These are phyloP conservation scores for Calocybe gangraenosa DNA, from an alignment of 768 basidiomycete genomes.

Conservation along the genomic window DNA sequence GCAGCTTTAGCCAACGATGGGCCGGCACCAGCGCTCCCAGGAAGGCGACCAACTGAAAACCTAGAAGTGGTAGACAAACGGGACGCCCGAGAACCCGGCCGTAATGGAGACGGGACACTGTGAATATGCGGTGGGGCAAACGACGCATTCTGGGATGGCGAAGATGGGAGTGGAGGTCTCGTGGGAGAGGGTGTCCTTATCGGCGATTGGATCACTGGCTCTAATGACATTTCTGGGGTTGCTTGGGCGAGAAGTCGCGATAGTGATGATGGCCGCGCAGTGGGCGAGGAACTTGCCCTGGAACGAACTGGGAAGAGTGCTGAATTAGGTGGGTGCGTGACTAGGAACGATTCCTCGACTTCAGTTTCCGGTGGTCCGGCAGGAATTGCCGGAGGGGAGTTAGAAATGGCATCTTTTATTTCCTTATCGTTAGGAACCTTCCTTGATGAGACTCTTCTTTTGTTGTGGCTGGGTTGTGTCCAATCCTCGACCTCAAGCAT, in stretches of 20 bases:
- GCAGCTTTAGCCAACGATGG: slow-evolving; percentile 52
- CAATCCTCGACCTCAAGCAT: slow-evolving; percentile 94
- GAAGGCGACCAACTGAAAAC: slow-evolving; percentile 62
- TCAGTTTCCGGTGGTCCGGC: slow-evolving; percentile 66
- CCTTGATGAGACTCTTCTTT: slow-evolving; percentile 50
- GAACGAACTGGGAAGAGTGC: slow-evolving; percentile 61
- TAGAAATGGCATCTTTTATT: slow-evolving; percentile 28
- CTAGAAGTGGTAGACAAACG: slow-evolving; percentile 64
- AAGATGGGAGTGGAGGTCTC: slow-evolving; percentile 30
- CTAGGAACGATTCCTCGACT: slow-evolving; percentile 68
- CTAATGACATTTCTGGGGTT: slow-evolving; percentile 32
- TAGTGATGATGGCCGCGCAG: slow-evolving; percentile 72
- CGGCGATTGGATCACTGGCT: slow-evolving; percentile 22
- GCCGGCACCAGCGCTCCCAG: slow-evolving; percentile 43
- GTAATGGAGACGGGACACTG: slow-evolving; percentile 50
- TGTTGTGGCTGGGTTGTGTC: slow-evolving; percentile 72
- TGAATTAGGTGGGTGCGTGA: slow-evolving; percentile 61
- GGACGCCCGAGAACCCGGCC: slow-evolving; percentile 72
- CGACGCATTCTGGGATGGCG: slow-evolving; percentile 32
- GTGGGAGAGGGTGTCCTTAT: slow-evolving; percentile 28
- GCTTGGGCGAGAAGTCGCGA: slow-evolving; percentile 80
- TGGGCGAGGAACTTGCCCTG: slow-evolving; percentile 63
- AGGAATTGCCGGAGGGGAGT: slow-evolving; percentile 41
- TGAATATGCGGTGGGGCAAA: slow-evolving; percentile 30
- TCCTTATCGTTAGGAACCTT: slow-evolving; percentile 44